Percentiles rank a stretch among this genome's conserved stretches.
These are phyloP conservation scores for Calendula officinalis DNA, from an alignment of 129 eudicot genomes.

Conservation along the genomic window DNA sequence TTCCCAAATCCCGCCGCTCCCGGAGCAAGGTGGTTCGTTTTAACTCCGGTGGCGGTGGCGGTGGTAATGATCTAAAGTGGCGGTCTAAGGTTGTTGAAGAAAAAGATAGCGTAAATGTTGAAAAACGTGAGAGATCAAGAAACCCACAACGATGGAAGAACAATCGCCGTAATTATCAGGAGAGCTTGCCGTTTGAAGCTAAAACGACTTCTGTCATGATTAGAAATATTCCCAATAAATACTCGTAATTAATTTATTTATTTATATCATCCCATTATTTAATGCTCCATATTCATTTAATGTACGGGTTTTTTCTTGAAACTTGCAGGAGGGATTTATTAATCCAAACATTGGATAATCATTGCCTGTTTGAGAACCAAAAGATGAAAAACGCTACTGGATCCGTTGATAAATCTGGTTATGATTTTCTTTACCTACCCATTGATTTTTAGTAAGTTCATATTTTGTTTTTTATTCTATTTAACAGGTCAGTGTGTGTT, in stretches of 20 bases:
- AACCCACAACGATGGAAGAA: conserved; percentile 22
- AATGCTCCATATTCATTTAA: not conserved
- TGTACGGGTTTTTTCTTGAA: not conserved
- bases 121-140: too few relatives aligned
- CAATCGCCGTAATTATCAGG: not conserved
- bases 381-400: not conserved
- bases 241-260: conserved; percentile 10
- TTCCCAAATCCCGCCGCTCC: not conserved
- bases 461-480: not conserved
- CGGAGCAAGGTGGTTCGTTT: not conserved
- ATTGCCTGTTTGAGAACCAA: conserved; percentile 46
- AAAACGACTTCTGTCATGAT: conserved; percentile 21
- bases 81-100: not conserved
- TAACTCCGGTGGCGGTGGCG: not conserved
- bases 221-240: conserved; percentile 25
- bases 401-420: conserved; percentile 24
- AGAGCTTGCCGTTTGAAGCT: not conserved
- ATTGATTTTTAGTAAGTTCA: conserved; percentile 60
- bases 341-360: conserved; percentile 43
- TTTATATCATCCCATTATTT: not conserved
- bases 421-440: conserved; percentile 69
- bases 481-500: not conserved
- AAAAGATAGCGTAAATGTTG: not conserved
- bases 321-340: conserved; percentile 28
- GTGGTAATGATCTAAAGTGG: not conserved